These are phyloP conservation scores for Infundibulicybe gibba DNA, from an alignment of 768 basidiomycete genomes.

Conservation along the genomic window DNA sequence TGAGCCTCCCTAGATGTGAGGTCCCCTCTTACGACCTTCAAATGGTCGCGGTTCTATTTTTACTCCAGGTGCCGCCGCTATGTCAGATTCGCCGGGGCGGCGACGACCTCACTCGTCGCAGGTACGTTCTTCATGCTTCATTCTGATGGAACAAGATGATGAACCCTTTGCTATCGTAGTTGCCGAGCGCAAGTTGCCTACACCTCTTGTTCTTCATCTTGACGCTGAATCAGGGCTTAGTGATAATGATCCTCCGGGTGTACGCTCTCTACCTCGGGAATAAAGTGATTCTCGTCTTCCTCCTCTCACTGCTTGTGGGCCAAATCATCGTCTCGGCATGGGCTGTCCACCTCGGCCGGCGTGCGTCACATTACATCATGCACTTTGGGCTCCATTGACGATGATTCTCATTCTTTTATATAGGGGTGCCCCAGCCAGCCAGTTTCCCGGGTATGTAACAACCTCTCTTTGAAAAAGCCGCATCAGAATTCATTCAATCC, in stretches of 20 bases:
- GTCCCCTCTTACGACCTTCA: no score
- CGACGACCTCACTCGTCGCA: constrained; percentile 16
- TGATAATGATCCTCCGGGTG: constrained; percentile 19
- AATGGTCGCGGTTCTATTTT: no score
- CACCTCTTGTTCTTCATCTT: no score
- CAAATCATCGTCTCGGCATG: constrained; percentile 12
- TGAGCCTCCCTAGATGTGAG: no score
- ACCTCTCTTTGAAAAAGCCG: background rate
- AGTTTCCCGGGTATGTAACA: no score
- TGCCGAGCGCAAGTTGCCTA: no score
- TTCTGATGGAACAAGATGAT: background rate
- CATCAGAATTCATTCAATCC: background rate
- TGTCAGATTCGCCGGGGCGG: constrained; percentile 17
- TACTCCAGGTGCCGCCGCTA: constrained; percentile 14
- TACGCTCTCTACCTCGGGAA: constrained; percentile 18
- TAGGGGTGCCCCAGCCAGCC: no score
- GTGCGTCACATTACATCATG: constrained; percentile 9
- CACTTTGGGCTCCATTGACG: background rate
- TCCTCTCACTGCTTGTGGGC: constrained; percentile 10
- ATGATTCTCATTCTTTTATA: no score
- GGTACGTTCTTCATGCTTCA: constrained; percentile 4
- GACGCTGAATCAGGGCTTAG: constrained; percentile 1
- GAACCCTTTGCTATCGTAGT: no score
- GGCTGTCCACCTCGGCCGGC: constrained; percentile 16
- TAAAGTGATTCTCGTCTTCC: constrained; percentile 12